phyloP scores from a whole-genome alignment of 441 rosid species.

The Adansonia grandidieri region DNA sequence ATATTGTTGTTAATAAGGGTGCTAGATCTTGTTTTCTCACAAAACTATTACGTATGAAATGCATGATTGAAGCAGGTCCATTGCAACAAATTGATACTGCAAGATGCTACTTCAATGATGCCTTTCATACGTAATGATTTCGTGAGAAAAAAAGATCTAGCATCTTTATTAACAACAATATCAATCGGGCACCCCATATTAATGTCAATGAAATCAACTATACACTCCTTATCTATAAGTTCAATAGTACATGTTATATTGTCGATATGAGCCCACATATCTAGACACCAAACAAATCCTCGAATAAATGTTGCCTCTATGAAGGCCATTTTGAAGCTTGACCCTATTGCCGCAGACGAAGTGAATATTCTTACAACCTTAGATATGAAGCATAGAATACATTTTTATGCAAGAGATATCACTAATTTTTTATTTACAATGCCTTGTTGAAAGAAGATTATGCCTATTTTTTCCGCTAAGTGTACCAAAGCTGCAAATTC shows the following conservation, averaged over 20 bases:
- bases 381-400: constrained; percentile 1
- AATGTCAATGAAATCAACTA: constrained; percentile 86
- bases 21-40: constrained; percentile 92
- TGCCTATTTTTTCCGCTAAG: background rate
- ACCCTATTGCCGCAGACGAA: constrained; percentile 50
- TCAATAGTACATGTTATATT: constrained; percentile 74
- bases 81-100: constrained; percentile 23
- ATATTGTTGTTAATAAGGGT: constrained; percentile 84
- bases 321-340: constrained; percentile 98
- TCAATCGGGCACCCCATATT: constrained; percentile 99
- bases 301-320: constrained; percentile 80
- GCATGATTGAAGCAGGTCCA: constrained; percentile 51
- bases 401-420: background rate
- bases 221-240: constrained; percentile 80
- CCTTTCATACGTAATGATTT: constrained; percentile 83
- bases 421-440: background rate
- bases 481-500: constrained; percentile 5
- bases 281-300: constrained; percentile 90
- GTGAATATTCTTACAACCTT: background rate
- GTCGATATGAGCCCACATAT: constrained; percentile 84
- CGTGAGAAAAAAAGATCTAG: constrained; percentile 87
- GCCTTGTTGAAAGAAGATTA: background rate
- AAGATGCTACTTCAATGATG: constrained; percentile 66
- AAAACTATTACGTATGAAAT: constrained; percentile 82
- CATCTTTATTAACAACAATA: constrained; percentile 85